Conservation (phyloP, 768 basidiomycete species). For the Chalciporus chontae region DNA sequence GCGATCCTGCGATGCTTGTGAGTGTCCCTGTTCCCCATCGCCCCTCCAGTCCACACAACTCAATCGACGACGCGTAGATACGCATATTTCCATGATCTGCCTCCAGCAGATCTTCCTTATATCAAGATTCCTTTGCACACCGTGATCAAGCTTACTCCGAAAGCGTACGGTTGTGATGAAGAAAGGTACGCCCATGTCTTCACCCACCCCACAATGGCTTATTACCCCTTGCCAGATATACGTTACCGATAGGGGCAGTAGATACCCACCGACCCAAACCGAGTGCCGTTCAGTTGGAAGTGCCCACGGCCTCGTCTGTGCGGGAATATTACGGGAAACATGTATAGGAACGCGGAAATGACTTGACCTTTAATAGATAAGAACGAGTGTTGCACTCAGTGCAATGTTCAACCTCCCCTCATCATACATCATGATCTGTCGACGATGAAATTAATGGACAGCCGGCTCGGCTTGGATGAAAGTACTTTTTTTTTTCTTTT, state of each 20-base stretch:
- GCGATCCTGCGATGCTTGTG: slow-evolving; percentile 79
- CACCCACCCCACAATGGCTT: neutral
- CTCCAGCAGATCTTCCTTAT: slow-evolving; percentile 93
- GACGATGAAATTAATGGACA: no score
- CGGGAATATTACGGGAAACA: slow-evolving; percentile 36
- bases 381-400: neutral
- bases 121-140: slow-evolving; percentile 98
- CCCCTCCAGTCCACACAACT: neutral
- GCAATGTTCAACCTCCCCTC: neutral
- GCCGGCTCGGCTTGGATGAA: no score
- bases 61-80: slow-evolving; percentile 50
- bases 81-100: slow-evolving; percentile 92
- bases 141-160: slow-evolving; percentile 96
- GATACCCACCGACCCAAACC: slow-evolving; percentile 83
- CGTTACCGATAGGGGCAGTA: slow-evolving; percentile 87
- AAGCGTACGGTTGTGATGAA: slow-evolving; percentile 98
- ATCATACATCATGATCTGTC: no score
- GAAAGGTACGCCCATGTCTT: slow-evolving; percentile 56
- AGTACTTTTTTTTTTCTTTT: no score
- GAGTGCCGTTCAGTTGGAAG: slow-evolving; percentile 19
- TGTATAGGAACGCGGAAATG: slow-evolving; percentile 5
- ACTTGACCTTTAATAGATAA: neutral
- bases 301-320: slow-evolving; percentile 15
- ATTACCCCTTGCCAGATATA: slow-evolving; percentile 52
- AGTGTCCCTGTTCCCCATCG: slow-evolving; percentile 22